Evolutionary conservation across 2,329 filamentous ascomycete genomes (phyloP).

Genomic region (Aspergillus sp.): DNA sequence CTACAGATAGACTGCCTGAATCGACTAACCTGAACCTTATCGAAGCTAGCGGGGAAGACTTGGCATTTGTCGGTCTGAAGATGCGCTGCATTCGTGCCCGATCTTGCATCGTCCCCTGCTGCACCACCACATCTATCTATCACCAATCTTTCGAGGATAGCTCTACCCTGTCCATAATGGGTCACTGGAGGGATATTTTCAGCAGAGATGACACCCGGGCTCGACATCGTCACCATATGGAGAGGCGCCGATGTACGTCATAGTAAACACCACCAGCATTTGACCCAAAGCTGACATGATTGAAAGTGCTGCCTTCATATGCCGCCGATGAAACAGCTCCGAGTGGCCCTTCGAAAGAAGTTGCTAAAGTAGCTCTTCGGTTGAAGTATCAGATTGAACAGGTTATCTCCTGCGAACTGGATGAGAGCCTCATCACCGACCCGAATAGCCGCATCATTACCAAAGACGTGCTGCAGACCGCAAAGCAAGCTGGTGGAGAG

Average conservation of each 20-base stretch:
- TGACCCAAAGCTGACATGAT: conserved; percentile 10
- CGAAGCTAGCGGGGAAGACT: too few relatives aligned
- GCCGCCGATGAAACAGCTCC: conserved; percentile 45
- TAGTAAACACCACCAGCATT: conserved; percentile 5
- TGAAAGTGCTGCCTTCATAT: conserved; percentile 40
- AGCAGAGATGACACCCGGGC: conserved; percentile 19
- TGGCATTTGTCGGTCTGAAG: too few relatives aligned
- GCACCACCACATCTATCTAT: neutral
- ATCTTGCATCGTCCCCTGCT: neutral
- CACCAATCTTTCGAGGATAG: neutral
- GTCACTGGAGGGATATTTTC: conserved; percentile 34
- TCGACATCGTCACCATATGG: conserved; percentile 28
- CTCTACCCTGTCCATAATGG: conserved; percentile 23
- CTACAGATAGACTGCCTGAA: too few relatives aligned
- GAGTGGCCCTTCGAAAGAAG: conserved; percentile 69
- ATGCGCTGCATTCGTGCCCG: too few relatives aligned
- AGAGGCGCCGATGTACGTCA: conserved; percentile 39
- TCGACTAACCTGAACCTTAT: too few relatives aligned
- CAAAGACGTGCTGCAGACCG: conserved; percentile 69
- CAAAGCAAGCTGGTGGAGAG: conserved; percentile 72
- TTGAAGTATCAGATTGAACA: conserved; percentile 88
- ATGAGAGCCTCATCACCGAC: conserved; percentile 66
- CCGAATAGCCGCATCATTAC: conserved; percentile 87
- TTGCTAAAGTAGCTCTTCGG: conserved; percentile 84
- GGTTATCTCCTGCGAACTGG: conserved; percentile 84